These are phyloP conservation scores for Pleurotus pulmonarius DNA, from an alignment of 768 basidiomycete species.

Conservation along the genomic window DNA sequence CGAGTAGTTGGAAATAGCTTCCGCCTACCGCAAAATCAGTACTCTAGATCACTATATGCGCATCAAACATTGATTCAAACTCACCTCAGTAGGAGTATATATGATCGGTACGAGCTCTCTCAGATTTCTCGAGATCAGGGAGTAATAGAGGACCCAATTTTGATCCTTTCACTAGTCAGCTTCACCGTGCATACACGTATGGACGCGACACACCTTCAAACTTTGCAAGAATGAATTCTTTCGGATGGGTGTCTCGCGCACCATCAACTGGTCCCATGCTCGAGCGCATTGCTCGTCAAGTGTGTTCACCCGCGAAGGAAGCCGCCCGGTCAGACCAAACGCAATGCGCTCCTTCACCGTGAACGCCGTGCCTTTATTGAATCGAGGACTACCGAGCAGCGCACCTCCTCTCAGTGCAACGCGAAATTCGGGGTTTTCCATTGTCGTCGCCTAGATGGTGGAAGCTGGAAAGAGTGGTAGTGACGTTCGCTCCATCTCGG, in stretches of 20 bases:
- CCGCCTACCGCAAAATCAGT: conserved; percentile 41
- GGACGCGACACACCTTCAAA: conserved; percentile 33
- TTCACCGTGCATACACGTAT: background rate
- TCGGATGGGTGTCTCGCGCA: conserved; percentile 28
- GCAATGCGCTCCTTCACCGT: conserved; percentile 59
- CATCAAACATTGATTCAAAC: no score
- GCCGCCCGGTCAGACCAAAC: conserved; percentile 61
- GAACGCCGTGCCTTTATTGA: conserved; percentile 83
- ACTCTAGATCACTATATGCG: background rate
- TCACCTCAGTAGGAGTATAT: conserved; percentile 79
- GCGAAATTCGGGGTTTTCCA: conserved; percentile 19
- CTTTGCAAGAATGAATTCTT: conserved; percentile 80
- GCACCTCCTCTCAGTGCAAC: conserved; percentile 62
- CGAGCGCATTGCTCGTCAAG: conserved; percentile 75
- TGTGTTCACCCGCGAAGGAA: conserved; percentile 51
- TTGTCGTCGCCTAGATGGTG: no score
- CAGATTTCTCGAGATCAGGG: conserved; percentile 56
- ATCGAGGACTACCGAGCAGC: conserved; percentile 61
- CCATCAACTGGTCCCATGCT: conserved; percentile 62
- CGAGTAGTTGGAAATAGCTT: conserved; percentile 82
- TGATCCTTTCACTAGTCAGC: conserved; percentile 37
- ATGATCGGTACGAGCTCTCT: conserved; percentile 67
- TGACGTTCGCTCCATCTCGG: no score
- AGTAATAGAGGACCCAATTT: conserved; percentile 81
- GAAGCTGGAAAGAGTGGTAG: no score